Conservation (phyloP, 2,329 filamentous ascomycete genomes). For the Pyricularia sp. region DNA sequence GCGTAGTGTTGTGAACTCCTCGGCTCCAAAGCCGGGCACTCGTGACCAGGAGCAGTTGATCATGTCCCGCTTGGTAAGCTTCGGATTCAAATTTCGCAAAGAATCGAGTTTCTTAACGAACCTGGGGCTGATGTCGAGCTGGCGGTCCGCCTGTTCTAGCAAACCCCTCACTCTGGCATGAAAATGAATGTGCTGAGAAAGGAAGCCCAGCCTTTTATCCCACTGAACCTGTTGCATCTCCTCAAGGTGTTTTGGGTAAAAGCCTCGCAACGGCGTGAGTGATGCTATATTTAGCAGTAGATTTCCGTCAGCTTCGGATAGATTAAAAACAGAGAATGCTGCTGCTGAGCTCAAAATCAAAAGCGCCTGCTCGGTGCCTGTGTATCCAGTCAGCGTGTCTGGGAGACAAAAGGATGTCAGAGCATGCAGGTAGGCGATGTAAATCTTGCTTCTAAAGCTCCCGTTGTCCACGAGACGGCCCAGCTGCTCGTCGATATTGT, state of each 20-base stretch:
- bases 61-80: background rate
- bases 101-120: background rate
- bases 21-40: background rate
- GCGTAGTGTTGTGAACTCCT: background rate
- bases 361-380: constrained; percentile 46
- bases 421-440: constrained; percentile 43
- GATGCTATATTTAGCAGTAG: constrained; percentile 26
- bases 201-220: background rate
- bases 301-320: constrained; percentile 21
- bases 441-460: constrained; percentile 39
- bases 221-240: background rate
- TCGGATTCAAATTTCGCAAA: background rate
- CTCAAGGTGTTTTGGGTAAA: background rate
- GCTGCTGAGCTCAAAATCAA: constrained; percentile 37
- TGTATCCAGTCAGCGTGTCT: constrained; percentile 35
- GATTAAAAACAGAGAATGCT: constrained; percentile 17
- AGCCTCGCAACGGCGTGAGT: constrained; percentile 12
- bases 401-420: constrained; percentile 42
- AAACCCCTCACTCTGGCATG: background rate
- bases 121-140: constrained; percentile 43
- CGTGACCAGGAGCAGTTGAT: background rate
- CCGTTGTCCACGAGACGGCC: constrained; percentile 40
- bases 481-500: constrained; percentile 37
- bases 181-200: background rate
- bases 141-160: constrained; percentile 22